Evolutionary conservation across 1,284 basidiomycete genomes (phyloP).

Genomic region (Bjerkandera adusta): DNA sequence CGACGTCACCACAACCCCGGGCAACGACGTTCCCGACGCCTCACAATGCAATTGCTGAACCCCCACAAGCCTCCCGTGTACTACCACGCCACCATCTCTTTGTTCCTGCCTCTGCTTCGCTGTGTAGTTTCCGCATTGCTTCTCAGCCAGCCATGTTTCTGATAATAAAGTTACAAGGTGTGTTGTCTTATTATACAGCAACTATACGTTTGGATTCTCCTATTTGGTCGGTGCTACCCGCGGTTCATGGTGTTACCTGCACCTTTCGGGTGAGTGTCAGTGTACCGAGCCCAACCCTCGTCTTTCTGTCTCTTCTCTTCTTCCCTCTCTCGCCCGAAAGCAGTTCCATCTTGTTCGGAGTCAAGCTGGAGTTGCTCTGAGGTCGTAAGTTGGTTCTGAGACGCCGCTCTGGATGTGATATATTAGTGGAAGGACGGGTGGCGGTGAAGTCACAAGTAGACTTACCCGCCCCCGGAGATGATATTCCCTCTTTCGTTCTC

Average conservation of each 20-base stretch:
- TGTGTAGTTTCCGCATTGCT: constrained; percentile 6
- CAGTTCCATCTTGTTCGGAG: constrained; percentile 83
- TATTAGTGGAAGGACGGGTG: constrained; percentile 1
- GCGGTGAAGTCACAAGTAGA: too few relatives aligned
- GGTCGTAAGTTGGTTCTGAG: constrained; percentile 65
- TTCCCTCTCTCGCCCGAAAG: constrained; percentile 63
- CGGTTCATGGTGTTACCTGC: constrained; percentile 96
- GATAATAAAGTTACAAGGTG: background rate
- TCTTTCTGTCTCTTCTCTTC: constrained; percentile 82
- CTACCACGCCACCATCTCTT: background rate
- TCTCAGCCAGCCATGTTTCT: constrained; percentile 1
- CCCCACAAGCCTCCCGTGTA: background rate
- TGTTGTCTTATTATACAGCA: constrained; percentile 13
- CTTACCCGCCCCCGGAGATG: constrained; percentile 84
- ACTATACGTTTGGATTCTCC: constrained; percentile 11
- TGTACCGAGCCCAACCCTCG: constrained; percentile 85
- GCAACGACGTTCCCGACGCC: constrained; percentile 71
- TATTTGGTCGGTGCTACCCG: constrained; percentile 45
- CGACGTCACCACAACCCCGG: constrained; percentile 69
- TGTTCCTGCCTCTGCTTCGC: constrained; percentile 9
- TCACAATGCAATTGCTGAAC: constrained; percentile 71
- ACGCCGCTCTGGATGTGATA: constrained; percentile 53
- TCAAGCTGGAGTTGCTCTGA: constrained; percentile 77
- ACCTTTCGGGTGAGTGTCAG: constrained; percentile 78
- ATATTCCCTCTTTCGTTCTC: constrained; percentile 86